These are phyloP conservation scores for Scheffersomyces coipomensis DNA, from an alignment of 805 yeast genomes.

Conservation along the genomic window DNA sequence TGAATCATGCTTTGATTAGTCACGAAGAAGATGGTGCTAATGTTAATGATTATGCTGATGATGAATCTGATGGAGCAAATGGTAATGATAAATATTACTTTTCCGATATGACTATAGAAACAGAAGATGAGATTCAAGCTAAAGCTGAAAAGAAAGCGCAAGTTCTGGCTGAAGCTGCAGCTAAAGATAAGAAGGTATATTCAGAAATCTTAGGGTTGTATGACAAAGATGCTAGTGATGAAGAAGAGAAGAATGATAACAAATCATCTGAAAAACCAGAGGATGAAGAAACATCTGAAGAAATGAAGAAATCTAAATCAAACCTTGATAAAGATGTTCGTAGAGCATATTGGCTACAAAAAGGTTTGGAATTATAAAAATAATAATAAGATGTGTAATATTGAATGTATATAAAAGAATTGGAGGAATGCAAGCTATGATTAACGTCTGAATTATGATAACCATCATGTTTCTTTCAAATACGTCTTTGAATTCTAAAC, in stretches of 20 bases:
- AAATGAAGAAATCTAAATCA: slow-evolving; percentile 12
- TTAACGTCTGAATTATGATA: too few relatives aligned
- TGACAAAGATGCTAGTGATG: slow-evolving; percentile 12
- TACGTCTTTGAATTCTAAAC: too few relatives aligned
- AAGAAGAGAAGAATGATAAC: slow-evolving; percentile 8
- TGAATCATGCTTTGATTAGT: slow-evolving; percentile 53
- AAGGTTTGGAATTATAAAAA: slow-evolving; percentile 33
- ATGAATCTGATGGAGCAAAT: slow-evolving; percentile 32
- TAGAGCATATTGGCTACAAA: slow-evolving; percentile 42
- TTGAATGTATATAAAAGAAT: too few relatives aligned
- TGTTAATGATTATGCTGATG: slow-evolving; percentile 15
- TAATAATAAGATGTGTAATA: neutral
- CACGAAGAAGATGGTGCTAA: slow-evolving; percentile 23
- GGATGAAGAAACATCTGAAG: slow-evolving; percentile 11
- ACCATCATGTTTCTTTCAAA: too few relatives aligned
- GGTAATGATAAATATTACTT: slow-evolving; percentile 42
- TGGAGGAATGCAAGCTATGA: too few relatives aligned
- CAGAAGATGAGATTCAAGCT: slow-evolving; percentile 19
- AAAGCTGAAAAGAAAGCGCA: slow-evolving; percentile 3
- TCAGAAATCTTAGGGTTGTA: slow-evolving; percentile 21
- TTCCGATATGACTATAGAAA: slow-evolving; percentile 42
- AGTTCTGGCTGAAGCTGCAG: neutral
- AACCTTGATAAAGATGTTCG: slow-evolving; percentile 31
- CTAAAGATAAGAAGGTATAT: slow-evolving; percentile 12
- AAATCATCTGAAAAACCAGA: neutral